These are phyloP conservation scores for Ophiostoma ulmi DNA, from an alignment of 2,329 filamentous ascomycete genomes.

Conservation along the genomic window DNA sequence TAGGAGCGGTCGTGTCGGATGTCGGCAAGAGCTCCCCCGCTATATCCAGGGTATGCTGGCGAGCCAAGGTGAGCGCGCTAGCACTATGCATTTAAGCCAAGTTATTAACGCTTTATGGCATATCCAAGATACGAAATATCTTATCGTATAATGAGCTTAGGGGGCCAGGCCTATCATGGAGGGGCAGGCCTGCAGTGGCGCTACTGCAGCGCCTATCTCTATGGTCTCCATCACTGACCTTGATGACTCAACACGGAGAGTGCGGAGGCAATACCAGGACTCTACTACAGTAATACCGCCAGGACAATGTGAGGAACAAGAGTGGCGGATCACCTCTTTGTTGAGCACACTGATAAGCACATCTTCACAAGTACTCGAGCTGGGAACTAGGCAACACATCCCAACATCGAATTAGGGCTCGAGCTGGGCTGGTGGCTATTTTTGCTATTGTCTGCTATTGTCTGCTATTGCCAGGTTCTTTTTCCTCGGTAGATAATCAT, in stretches of 20 bases:
- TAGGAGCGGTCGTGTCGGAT: slow-evolving; percentile 9
- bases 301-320: neutral
- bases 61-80: neutral
- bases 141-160: no score
- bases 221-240: neutral
- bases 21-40: slow-evolving; percentile 19
- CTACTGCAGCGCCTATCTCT: neutral
- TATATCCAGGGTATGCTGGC: neutral
- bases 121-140: neutral
- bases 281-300: no score
- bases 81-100: slow-evolving; percentile 1
- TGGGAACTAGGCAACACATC: neutral
- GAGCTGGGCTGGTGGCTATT: neutral
- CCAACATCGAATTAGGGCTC: no score
- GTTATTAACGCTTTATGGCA: slow-evolving; percentile 7
- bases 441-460: neutral
- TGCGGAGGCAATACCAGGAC: neutral
- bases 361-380: neutral
- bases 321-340: slow-evolving; percentile 3
- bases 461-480: no score
- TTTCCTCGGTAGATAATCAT: no score
- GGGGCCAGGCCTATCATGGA: neutral
- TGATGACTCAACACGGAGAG: neutral
- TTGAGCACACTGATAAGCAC: neutral
- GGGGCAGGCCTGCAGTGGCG: neutral